Base-by-base conservation (phyloP, 2,329 filamentous ascomycete species). In the Nannizziopsis barbatae region DNA sequence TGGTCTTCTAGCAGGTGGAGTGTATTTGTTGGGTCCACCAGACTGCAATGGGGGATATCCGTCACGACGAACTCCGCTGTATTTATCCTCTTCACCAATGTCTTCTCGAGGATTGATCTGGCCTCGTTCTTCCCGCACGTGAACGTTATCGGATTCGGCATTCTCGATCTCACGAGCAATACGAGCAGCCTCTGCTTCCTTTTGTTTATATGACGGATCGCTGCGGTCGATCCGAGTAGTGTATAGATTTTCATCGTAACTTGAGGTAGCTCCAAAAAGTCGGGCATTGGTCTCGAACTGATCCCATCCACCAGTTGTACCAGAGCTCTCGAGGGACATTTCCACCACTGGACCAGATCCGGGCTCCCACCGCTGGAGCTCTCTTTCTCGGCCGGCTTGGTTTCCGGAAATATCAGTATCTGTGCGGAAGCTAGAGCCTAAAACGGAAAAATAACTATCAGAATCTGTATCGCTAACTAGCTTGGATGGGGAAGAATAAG, bases 211-310 rank as follows among this genome's bases (percentile, higher is more conserved):
- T 47, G 83, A 75, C 1, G 92, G 89, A 58, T 94, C 81, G 54
- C 68, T 84, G 60, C 81, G 86, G 66, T 98, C 80, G 60, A 98
- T 93, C 36, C 79, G 71, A 8, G 92, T 98, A 1, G 92, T 98
- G 69, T 98, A 98, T 38, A 92, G 80, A 57, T 86, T 88, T 67
- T 96, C 92, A 60, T 96, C 81, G 63, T 96, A 98, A 58, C 88
- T 87, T 45, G 84, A 92, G 66, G 80, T 86, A 35, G 93, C 70
- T 32, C 92, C 92, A 61, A 95, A 96, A 27, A 87, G 79, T 49
- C 80, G 76, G 67, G 93, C 86, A 60, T 96, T 96, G 53, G 78
- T 82, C 50, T 86, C 84, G 61, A 98, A 98, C 65, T 98, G 92
- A 63, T 98, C 90, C 92, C 92, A 98, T 8, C 69, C 71, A 5